A percentile compares a stretch with the other conserved stretches of the same genome.
Conservation (phyloP, 1,284 basidiomycete species). For the Austropuccinia psidii region DNA sequence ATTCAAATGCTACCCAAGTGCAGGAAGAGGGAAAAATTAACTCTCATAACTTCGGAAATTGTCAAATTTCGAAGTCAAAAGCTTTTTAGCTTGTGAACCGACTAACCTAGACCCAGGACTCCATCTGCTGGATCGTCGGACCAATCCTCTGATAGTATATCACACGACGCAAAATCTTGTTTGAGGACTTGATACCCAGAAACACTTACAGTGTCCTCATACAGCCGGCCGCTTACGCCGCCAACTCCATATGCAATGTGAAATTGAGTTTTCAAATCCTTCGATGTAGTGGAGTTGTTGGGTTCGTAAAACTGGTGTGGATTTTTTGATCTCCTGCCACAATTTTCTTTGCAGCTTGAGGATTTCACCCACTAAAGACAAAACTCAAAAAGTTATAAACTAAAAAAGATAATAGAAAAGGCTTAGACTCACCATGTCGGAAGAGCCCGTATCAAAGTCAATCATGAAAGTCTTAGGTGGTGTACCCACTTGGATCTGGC, state of each 20-base stretch:
- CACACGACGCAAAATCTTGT: constrained; percentile 33
- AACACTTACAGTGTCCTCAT: constrained; percentile 25
- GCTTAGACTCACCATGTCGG: constrained; percentile 18
- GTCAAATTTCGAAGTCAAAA: not conserved
- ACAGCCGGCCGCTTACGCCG: constrained; percentile 27
- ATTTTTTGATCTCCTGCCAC: constrained; percentile 1
- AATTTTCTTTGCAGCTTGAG: constrained; percentile 28
- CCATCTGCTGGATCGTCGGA: constrained; percentile 36
- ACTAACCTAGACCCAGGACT: constrained; percentile 34
- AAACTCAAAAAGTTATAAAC: not conserved
- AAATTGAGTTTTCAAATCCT: constrained; percentile 12
- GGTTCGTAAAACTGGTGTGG: constrained; percentile 29
- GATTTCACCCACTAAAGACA: constrained; percentile 32
- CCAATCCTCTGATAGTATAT: constrained; percentile 35
- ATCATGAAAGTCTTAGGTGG: constrained; percentile 40
- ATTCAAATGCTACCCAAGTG: constrained; percentile 26
- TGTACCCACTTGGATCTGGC: constrained; percentile 39
- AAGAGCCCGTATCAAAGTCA: constrained; percentile 40
- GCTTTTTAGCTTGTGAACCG: not conserved
- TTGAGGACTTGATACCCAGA: not conserved
- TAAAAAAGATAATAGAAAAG: not conserved
- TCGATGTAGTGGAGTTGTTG: constrained; percentile 20
- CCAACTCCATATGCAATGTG: constrained; percentile 34
- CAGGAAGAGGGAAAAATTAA: not conserved
- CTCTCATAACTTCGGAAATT: not conserved